Percentiles rank a stretch among this genome's conserved stretches.
phyloP scores from a whole-genome alignment of 306 rosid genomes.

The Vigna reflexopilosa region DNA sequence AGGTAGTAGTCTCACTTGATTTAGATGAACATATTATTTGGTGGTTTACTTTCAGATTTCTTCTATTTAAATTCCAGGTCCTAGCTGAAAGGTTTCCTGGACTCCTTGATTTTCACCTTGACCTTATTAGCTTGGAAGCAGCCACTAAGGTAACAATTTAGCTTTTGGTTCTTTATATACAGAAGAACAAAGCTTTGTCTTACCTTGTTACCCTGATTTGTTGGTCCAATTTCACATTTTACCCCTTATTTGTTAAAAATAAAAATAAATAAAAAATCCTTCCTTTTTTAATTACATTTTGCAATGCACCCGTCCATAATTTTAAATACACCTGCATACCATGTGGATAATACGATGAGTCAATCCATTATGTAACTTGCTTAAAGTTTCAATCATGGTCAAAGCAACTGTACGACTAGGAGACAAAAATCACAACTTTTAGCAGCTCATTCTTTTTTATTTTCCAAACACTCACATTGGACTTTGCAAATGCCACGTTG shows the following conservation, averaged over 20 bases:
- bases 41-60: constrained; percentile 32
- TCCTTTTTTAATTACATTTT: background rate
- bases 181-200: constrained; percentile 11
- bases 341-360: background rate
- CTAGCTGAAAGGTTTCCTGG: constrained; percentile 77
- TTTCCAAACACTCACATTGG: background rate
- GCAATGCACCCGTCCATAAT: background rate
- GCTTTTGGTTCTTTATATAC: constrained; percentile 36
- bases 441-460: background rate
- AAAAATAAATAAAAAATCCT: background rate
- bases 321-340: constrained; percentile 8
- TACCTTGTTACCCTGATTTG: constrained; percentile 28
- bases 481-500: background rate
- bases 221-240: constrained; percentile 7
- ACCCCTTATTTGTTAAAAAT: background rate
- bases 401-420: background rate
- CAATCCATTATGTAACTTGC: background rate
- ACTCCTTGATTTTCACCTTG: constrained; percentile 85
- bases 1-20: constrained; percentile 62
- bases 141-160: constrained; percentile 72
- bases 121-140: constrained; percentile 78
- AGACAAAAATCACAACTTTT: background rate
- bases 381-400: background rate
- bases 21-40: constrained; percentile 38
- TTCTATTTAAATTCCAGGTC: constrained; percentile 55